Base-by-base conservation (phyloP, 2,329 filamentous ascomycete species). In the Alternaria triticina region DNA sequence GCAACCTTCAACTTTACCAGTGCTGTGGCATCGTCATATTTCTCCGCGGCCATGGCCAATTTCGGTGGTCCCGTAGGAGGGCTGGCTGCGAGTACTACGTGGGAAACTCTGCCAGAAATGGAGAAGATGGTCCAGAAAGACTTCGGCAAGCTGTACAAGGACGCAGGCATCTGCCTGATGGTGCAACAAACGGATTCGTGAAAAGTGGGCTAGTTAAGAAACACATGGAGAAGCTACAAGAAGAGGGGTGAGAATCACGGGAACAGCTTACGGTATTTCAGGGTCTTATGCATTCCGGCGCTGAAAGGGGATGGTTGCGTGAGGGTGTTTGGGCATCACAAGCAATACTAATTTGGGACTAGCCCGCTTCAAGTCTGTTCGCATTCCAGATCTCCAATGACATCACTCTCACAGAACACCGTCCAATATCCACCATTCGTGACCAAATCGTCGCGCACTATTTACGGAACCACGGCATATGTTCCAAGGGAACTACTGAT, bases 391-490 rank as follows among this genome's bases (percentile, higher is more conserved):
- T 27, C 12, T 43, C 9, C 1, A 20, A 54, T 59, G 55, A 62
- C 55, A 62, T 62, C 55, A 62, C 43, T 8, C 30, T 43, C 54
- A 33, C 1, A 23, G n/a, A 22, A 23, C 5, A 17, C 54, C 5
- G 5, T 36, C 5, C 27, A n/a, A 46, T 15, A 11, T 60, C 54
- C 23, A 62, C 49, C 17, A 49, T 50, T 43, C 22, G 9, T 45
- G 11, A 27, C n/a, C 30, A 45, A 54, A 45, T n/a, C 44, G 52
- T 22, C 20, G 40, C 54, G 47, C 61, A 36, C 30, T 61, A 28
- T 30, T 6, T 13, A 45, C 55, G 49, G 49, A 49, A 33, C 15
- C 40, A 17, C 56, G 25, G 47, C 40, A 49, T 40, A 5, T 8
- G 2, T 13, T 59, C 30, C 40, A 40, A 10, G 54, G 27, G 9